Base-by-base conservation (phyloP, 352 stramenopile genomes). In the Elongisporangium undulatum region DNA sequence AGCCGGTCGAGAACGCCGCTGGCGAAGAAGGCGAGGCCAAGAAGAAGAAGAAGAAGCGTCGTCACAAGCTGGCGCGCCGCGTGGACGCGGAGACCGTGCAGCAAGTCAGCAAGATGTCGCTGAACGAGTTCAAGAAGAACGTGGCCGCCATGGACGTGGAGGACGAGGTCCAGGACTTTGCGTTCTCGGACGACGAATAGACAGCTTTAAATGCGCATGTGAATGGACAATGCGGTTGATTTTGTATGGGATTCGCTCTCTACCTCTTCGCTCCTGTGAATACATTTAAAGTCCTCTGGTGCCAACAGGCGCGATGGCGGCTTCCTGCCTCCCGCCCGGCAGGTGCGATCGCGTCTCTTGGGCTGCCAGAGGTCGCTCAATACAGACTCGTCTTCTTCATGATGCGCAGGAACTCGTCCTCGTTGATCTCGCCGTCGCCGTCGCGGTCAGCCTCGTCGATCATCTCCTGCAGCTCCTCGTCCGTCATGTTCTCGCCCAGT, bases 401-500 rank as follows among this genome's bases (percentile, higher is more conserved):
- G 74, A 99, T 98, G 55, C 80, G 77, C 62, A 97, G 90, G 69
- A 98, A 99, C 66, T 99, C 96, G 53, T 98, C 93, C 53, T 95
- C 78, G 71, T 92, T 97, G 75, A 99, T 98, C 77, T 98, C 93
- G 23, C 96, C 95, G 71, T 99, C 96, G 49, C 94, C 82, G 72
- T 99, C 95, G 9, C 83, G 86, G 66, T 98, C 96, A 21, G 96
- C 96, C 53, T 97, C 83, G 66, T 99, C 95, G 69, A 99, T 99
- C 96, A 99, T 99, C 69, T 99, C 96, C 63, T 98, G 84, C 48
- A 99, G 77, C 72, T 99, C 96, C 53, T 97, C 94, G 77, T 99
- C 96, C 54, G 88, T 97, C 92, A 98, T 98, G 62, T 95, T 98
- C 79, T 99, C 96, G 26, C 96, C 96, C 4, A 99, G 79, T 68